Percentiles rank a stretch among this genome's conserved stretches.
Conservation (phyloP, 2,329 filamentous ascomycete species). For the Harringtonia aguacate region DNA sequence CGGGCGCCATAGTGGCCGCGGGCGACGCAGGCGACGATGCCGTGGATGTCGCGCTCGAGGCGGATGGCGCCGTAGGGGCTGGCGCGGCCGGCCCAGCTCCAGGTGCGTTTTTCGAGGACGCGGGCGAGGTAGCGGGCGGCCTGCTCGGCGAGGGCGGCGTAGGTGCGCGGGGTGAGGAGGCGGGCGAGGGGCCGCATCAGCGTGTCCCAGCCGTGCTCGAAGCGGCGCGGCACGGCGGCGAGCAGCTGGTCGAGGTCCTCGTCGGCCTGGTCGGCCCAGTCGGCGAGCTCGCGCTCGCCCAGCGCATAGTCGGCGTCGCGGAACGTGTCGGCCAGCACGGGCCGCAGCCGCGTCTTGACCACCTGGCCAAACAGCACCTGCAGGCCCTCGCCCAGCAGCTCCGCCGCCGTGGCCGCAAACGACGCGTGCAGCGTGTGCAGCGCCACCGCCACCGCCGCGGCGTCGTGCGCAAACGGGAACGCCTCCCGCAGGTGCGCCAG, state of each 20-base stretch:
- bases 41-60: conserved; percentile 74
- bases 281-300: conserved; percentile 48
- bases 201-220: conserved; percentile 75
- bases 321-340: conserved; percentile 80
- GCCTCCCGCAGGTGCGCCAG: conserved; percentile 39
- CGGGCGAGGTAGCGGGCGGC: conserved; percentile 66
- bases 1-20: conserved; percentile 66
- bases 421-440: conserved; percentile 58
- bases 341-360: conserved; percentile 72
- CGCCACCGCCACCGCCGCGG: conserved; percentile 54
- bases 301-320: conserved; percentile 81
- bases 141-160: conserved; percentile 61
- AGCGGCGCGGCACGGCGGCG: conserved; percentile 67
- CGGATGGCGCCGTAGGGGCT: conserved; percentile 72
- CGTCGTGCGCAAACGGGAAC: conserved; percentile 75
- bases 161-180: conserved; percentile 69
- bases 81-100: conserved; percentile 66
- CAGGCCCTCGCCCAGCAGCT: conserved; percentile 75
- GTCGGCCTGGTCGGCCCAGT: conserved; percentile 42
- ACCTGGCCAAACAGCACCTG: conserved; percentile 82
- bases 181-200: conserved; percentile 78
- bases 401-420: conserved; percentile 68
- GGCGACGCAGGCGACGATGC: conserved; percentile 58
- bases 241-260: conserved; percentile 33
- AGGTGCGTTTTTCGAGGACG: conserved; percentile 79